Conservation (phyloP, 306 rosid genomes). For the Rosa lucieae region DNA sequence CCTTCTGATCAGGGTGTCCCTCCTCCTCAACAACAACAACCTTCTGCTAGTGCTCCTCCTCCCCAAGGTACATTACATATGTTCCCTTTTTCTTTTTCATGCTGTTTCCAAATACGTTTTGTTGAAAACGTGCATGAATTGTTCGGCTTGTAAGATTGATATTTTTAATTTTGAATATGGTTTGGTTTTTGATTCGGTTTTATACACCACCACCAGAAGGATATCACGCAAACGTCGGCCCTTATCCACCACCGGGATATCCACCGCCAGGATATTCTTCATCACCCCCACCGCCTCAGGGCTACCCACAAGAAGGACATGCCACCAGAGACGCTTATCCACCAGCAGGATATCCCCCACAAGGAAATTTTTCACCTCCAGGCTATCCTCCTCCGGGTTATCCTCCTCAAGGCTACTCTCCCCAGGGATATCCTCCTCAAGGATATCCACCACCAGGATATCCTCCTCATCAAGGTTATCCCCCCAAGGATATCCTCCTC, state of each 20-base stretch:
- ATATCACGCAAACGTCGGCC: conserved; percentile 18
- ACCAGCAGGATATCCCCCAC: conserved; percentile 51
- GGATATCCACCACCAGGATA: conserved; percentile 44
- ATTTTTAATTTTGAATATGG: not conserved
- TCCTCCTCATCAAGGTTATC: conserved; percentile 49
- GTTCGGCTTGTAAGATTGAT: not conserved
- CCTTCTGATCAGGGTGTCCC: not conserved
- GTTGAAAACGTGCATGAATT: not conserved
- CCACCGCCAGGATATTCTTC: conserved; percentile 36
- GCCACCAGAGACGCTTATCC: conserved; percentile 58
- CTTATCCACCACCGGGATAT: conserved; percentile 37
- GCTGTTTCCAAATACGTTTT: not conserved
- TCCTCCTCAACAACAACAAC: conserved; percentile 1
- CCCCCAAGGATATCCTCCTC: conserved; percentile 35
- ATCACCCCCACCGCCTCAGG: conserved; percentile 37
- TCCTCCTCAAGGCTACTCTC: conserved; percentile 59
- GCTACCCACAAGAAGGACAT: conserved; percentile 50
- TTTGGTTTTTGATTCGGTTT: not conserved
- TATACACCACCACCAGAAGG: conserved; percentile 53
- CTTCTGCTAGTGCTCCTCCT: conserved; percentile 35
- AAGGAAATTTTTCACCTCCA: conserved; percentile 36
- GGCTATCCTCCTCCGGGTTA: conserved; percentile 32
- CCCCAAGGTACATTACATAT: conserved; percentile 48
- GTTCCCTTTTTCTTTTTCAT: no score
- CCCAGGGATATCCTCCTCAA: conserved; percentile 45